Conservation (phyloP, 768 basidiomycete genomes). For the Hygrophoropsis aurantiaca region DNA sequence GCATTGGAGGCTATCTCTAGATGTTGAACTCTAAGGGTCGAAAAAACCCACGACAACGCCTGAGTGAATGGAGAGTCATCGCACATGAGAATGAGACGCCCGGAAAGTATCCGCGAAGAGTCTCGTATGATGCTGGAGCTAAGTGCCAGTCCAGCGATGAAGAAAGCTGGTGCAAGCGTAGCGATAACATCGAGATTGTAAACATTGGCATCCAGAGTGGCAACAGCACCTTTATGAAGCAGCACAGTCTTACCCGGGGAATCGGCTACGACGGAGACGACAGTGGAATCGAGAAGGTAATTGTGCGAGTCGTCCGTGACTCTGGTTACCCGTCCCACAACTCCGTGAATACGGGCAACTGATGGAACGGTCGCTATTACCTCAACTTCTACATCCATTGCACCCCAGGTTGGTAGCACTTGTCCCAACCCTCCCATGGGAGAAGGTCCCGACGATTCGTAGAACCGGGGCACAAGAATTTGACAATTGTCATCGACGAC, state of each 20-base stretch:
- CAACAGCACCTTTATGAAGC: neutral
- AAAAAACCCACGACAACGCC: neutral
- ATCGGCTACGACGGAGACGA: neutral
- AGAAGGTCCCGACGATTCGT: neutral
- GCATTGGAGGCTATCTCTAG: neutral
- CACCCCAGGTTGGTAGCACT: neutral
- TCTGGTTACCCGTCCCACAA: neutral
- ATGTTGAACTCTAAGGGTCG: neutral
- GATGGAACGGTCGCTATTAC: neutral
- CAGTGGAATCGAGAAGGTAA: neutral
- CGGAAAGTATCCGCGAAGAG: neutral
- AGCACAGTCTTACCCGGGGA: neutral
- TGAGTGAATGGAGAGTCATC: neutral
- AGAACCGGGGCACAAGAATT: neutral
- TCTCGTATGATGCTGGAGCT: neutral
- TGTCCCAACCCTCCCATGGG: neutral
- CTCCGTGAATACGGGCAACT: neutral
- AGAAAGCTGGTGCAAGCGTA: neutral
- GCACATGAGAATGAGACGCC: neutral
- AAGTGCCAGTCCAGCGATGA: neutral
- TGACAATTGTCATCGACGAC: neutral
- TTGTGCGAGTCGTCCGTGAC: neutral
- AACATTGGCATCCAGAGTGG: neutral
- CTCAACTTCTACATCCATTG: neutral
- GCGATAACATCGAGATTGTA: neutral